Conservation (phyloP, 257 asterid genomes). For the Plantago elongata region DNA sequence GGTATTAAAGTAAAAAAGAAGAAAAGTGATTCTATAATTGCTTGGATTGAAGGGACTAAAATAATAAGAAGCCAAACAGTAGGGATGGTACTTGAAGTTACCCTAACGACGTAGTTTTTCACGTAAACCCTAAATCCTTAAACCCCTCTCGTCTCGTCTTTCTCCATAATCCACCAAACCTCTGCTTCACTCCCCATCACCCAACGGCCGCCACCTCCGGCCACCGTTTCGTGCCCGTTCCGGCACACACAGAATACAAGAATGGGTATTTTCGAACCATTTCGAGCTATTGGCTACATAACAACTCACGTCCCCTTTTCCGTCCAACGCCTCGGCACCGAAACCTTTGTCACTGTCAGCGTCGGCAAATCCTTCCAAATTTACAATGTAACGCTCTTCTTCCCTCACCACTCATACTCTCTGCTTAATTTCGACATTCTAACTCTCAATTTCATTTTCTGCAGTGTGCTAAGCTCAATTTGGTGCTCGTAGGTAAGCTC, state of each 20-base stretch:
- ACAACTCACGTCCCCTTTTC: conserved; percentile 75
- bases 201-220: neutral
- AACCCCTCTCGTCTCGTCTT: too few species aligned
- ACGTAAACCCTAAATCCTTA: too few species aligned
- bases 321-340: conserved; percentile 82
- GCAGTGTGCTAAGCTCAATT: conserved; percentile 88
- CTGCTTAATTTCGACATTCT: conserved; percentile 16
- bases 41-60: too few species aligned
- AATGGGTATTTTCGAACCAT: conserved; percentile 78
- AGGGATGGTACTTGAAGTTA: too few species aligned
- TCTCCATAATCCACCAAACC: too few species aligned
- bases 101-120: too few species aligned
- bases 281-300: conserved; percentile 80
- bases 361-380: conserved; percentile 87
- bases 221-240: too few species aligned
- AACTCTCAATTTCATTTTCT: neutral
- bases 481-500: conserved; percentile 79
- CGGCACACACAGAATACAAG: neutral
- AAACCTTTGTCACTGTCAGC: conserved; percentile 88
- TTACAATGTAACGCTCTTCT: conserved; percentile 45
- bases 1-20: too few species aligned
- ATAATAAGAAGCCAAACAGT: too few species aligned
- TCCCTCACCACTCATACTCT: neutral
- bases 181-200: too few species aligned
- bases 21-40: too few species aligned